Conservation (phyloP, 2,329 filamentous ascomycete species). For the Diaporthe sp. region DNA sequence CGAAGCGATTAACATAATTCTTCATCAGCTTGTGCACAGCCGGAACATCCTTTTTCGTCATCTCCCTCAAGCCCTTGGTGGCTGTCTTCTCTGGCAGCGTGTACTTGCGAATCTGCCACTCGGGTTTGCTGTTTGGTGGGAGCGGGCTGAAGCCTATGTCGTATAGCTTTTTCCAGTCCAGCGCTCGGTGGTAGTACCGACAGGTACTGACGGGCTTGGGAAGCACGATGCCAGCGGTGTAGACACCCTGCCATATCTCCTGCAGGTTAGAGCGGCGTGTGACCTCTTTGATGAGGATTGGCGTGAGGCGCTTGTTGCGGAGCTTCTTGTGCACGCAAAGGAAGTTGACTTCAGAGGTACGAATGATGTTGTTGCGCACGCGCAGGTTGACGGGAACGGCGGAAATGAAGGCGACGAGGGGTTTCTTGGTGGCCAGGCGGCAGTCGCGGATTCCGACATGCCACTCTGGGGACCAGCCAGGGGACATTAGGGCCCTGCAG, state of each 20-base stretch:
- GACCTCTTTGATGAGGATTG: slow-evolving; percentile 97
- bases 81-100: slow-evolving; percentile 81
- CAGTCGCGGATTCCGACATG: slow-evolving; percentile 90
- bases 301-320: slow-evolving; percentile 90
- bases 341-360: slow-evolving; percentile 96
- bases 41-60: slow-evolving; percentile 84
- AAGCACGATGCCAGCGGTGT: slow-evolving; percentile 92
- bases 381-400: slow-evolving; percentile 89
- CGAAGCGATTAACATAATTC: slow-evolving; percentile 83
- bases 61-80: slow-evolving; percentile 82
- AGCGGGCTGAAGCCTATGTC: slow-evolving; percentile 95
- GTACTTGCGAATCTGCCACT: slow-evolving; percentile 89
- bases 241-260: slow-evolving; percentile 94
- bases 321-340: slow-evolving; percentile 99
- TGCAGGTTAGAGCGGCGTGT: slow-evolving; percentile 91
- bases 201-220: slow-evolving; percentile 94
- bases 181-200: slow-evolving; percentile 92
- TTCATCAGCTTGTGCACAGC: slow-evolving; percentile 81
- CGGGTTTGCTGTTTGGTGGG: slow-evolving; percentile 85
- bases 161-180: slow-evolving; percentile 97
- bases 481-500: slow-evolving; percentile 88
- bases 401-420: slow-evolving; percentile 93
- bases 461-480: slow-evolving; percentile 94
- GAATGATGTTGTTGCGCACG: slow-evolving; percentile 81
- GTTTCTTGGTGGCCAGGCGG: slow-evolving; percentile 79